phyloP scores from a whole-genome alignment of 1,284 basidiomycete species.

The Puccinia triticina region DNA sequence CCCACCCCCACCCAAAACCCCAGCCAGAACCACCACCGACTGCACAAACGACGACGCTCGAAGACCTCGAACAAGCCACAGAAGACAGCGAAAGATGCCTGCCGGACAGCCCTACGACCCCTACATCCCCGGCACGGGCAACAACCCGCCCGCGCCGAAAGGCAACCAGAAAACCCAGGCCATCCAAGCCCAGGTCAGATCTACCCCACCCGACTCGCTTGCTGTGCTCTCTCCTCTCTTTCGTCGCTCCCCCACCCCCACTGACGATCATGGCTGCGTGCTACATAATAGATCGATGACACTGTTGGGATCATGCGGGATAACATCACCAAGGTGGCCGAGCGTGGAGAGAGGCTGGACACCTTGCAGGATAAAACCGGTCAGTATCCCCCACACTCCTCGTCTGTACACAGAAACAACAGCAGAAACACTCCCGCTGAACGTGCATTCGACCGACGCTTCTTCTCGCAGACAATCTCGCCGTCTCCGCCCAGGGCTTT shows the following conservation, averaged over 20 bases:
- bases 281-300: constrained; percentile 79
- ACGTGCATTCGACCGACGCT: neutral
- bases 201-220: neutral
- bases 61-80: no score
- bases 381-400: constrained; percentile 64
- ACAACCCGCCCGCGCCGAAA: constrained; percentile 29
- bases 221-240: neutral
- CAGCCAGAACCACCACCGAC: neutral
- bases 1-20: no score
- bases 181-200: constrained; percentile 74
- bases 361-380: constrained; percentile 97
- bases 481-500: constrained; percentile 98
- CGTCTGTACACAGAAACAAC: neutral
- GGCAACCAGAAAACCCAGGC: constrained; percentile 71
- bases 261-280: no score
- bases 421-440: constrained; percentile 18
- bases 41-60: no score
- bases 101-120: constrained; percentile 85
- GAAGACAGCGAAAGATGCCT: no score
- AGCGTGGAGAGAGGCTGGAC: constrained; percentile 91
- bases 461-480: constrained; percentile 76
- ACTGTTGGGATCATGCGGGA: constrained; percentile 96
- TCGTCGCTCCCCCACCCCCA: no score
- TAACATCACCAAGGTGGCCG: constrained; percentile 93
- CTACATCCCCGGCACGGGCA: constrained; percentile 80